Evolutionary conservation across 306 rosid genomes (phyloP).

Genomic region (Begonia loranthoides): DNA sequence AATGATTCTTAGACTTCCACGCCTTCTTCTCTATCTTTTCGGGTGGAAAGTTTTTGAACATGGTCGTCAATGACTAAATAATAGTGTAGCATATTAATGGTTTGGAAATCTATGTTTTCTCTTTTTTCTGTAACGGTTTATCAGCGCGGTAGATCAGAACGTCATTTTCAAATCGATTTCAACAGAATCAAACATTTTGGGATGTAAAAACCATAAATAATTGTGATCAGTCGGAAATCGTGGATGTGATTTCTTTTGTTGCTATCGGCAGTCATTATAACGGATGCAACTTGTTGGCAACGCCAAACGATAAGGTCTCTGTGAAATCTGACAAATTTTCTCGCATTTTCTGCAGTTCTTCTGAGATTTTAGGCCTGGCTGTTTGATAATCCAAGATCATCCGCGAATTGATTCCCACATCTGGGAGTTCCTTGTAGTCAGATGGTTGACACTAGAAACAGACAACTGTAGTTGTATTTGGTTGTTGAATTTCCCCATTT

Average conservation of each 20-base stretch:
- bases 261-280: not conserved
- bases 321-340: conserved; percentile 5
- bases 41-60: too few species aligned
- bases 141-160: conserved; percentile 12
- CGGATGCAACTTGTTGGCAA: conserved; percentile 8
- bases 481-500: conserved; percentile 2
- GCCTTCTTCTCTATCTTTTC: too few species aligned
- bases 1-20: too few species aligned
- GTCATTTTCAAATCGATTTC: conserved; percentile 11
- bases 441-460: conserved; percentile 1
- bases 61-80: too few species aligned
- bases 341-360: conserved; percentile 3
- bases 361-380: conserved; percentile 6
- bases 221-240: not conserved
- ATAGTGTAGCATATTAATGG: too few species aligned
- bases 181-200: conserved; percentile 6
- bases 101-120: too few species aligned
- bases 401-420: too few species aligned
- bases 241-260: conserved; percentile 1
- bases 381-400: not conserved
- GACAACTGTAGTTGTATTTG: not conserved
- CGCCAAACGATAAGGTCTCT: conserved; percentile 15
- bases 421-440: too few species aligned
- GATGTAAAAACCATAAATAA: not conserved
- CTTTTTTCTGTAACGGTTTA: conserved; percentile 12